Percentiles rank a stretch among this genome's conserved stretches.
Conservation (phyloP, 23 red algal genomes). For the Pyropia haitanensis region DNA sequence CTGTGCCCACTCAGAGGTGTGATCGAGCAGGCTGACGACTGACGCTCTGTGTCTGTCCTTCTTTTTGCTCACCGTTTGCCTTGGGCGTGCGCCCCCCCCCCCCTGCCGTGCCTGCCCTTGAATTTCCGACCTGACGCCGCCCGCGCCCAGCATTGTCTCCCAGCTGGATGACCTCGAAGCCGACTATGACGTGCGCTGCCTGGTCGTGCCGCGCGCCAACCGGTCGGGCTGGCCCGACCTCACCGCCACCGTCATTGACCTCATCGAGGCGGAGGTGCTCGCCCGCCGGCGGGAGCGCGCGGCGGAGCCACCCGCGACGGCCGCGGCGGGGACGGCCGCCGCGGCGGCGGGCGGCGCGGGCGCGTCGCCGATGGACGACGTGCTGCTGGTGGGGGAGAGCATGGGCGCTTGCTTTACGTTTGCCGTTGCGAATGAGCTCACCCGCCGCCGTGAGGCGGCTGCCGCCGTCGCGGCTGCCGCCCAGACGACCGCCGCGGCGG, state of each 20-base stretch:
- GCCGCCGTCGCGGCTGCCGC: neutral
- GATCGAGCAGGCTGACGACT: too few relatives aligned
- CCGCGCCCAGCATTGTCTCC: conserved; percentile 16
- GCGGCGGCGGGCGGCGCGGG: neutral
- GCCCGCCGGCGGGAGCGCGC: neutral
- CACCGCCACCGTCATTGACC: neutral
- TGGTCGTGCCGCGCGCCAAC: conserved; percentile 59
- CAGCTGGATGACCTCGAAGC: conserved; percentile 39
- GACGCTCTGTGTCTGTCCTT: too few relatives aligned
- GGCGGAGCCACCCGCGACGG: too few relatives aligned
- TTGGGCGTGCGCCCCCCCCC: too few relatives aligned
- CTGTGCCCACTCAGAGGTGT: too few relatives aligned
- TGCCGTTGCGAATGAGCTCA: conserved; percentile 13
- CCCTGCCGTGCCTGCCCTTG: too few relatives aligned
- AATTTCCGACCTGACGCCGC: too few relatives aligned
- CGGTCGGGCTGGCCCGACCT: conserved; percentile 21
- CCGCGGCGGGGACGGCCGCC: too few relatives aligned
- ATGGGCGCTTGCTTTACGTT: conserved; percentile 51
- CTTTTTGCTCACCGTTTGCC: too few relatives aligned
- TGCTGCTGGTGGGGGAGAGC: conserved; percentile 52
- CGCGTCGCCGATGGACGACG: neutral
- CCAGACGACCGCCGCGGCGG: too few relatives aligned
- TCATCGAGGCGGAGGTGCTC: conserved; percentile 28
- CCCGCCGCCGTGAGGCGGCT: neutral
- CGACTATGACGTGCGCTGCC: conserved; percentile 46